Conservation (phyloP, 805 yeast species). For the Candida nemodendra region DNA sequence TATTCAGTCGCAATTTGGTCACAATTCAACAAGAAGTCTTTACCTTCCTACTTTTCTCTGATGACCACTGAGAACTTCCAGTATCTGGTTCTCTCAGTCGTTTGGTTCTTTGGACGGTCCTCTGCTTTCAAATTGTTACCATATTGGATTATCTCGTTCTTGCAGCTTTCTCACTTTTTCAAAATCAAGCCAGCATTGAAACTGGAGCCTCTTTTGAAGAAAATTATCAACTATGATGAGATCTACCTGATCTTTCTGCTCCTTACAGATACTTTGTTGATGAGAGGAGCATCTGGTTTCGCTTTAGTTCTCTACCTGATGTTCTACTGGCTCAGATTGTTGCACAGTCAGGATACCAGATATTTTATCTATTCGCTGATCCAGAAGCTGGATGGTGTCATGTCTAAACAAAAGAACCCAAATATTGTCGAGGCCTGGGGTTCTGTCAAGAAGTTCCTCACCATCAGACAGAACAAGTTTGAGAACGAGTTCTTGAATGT, state of each 20-base stretch:
- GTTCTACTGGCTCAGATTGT: slow-evolving; percentile 71
- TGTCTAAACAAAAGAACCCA: slow-evolving; percentile 44
- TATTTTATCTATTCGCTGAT: slow-evolving; percentile 42
- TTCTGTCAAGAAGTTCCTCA: slow-evolving; percentile 39
- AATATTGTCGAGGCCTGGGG: slow-evolving; percentile 43
- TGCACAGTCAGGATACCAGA: slow-evolving; percentile 50
- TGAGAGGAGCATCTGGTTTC: slow-evolving; percentile 69
- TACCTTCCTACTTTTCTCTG: slow-evolving; percentile 63
- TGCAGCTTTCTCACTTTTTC: slow-evolving; percentile 50
- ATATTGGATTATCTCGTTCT: slow-evolving; percentile 50
- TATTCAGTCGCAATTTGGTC: slow-evolving; percentile 53
- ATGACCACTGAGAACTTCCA: slow-evolving; percentile 78
- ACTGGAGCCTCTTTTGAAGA: slow-evolving; percentile 39
- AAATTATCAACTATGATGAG: slow-evolving; percentile 60
- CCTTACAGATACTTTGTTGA: slow-evolving; percentile 54
- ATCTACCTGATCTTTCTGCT: slow-evolving; percentile 52
- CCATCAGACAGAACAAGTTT: slow-evolving; percentile 38
- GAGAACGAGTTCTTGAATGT: slow-evolving; percentile 21
- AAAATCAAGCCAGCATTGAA: slow-evolving; percentile 42
- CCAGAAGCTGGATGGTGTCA: slow-evolving; percentile 41
- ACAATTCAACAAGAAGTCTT: slow-evolving; percentile 52
- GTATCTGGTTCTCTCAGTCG: slow-evolving; percentile 48
- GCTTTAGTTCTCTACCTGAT: slow-evolving; percentile 55
- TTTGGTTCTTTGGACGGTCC: slow-evolving; percentile 65
- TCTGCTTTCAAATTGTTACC: slow-evolving; percentile 68